Evolutionary conservation across 2,329 filamentous ascomycete species (phyloP), one percentile per base, ranked within the genome.

Genomic region (Aspergillus aculeatinus): DNA sequence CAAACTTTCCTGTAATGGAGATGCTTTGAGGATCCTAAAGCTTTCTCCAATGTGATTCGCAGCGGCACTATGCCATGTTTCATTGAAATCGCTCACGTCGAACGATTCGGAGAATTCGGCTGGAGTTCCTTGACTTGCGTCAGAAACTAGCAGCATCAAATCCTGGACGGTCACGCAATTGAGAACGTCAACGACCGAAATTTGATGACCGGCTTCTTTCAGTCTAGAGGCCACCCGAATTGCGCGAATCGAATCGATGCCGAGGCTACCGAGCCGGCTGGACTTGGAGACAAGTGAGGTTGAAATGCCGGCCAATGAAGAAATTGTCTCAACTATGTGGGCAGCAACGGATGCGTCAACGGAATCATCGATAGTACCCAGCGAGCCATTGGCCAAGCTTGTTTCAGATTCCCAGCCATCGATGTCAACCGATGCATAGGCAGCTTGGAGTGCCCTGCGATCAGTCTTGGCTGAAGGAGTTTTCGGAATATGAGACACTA

Each of bases 1-100:
- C 23, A 78, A 64, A 29, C 74, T 74, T 53, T 78, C 76, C 57
- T 78, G 76, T 14, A 78, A 65, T 1, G 74, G 70, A 5, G 74
- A 74, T 11, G 74, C 65, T 1, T 70, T 71, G 9, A 73, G 52
- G 16, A 72, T 61, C 42, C 64, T 50, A 44, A 69, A 67, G 2
- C 63, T 62, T 4, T 67, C 65, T 5, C 44, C 33, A 16, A 71
- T 57, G 16, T 64, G 66, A 4, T 51, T 52, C 2, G 59, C 60
- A 11, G 66, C 62, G 0, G 54, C 48, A 9, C n/a, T 16, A 51
- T 65, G 62, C 70, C 69, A 72, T 23, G 31, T 16, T 4, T 63
- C 23, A 33, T 70, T 60, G 42, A 74, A 74, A 3, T 49, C 61
- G 6, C 64, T 33, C 14, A 72, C 31, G 39, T 71, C 60, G 48